Evolutionary conservation across 2,329 filamentous ascomycete genomes (phyloP), one percentile per base, ranked within the genome.

Genomic region (Fusarium dlaminii): DNA sequence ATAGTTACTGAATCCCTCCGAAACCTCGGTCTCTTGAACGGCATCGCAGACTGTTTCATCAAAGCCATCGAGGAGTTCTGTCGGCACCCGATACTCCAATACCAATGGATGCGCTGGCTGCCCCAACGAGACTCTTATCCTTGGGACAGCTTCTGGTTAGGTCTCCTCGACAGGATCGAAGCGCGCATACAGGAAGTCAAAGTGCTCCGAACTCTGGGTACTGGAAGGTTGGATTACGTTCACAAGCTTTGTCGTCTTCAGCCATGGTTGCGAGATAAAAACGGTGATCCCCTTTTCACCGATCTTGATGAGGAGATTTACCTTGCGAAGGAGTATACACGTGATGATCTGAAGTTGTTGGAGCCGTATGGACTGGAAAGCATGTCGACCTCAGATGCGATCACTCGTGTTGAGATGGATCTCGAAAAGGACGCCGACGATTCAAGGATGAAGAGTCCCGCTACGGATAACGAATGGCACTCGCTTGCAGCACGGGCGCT

Each of bases 91-190:
- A 76, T 69, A 1, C 77, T 87, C 6, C 80, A 78, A 45, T 87
- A 84, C 63, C 72, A 79, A 8, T 88, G 86, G 86, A 83, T 85
- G 81, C 77, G 79, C 56, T 88, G 83, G 67, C 77, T 88, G 5
- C 86, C 86, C 1, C 73, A 77, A 6, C 49, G 70, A 14, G 56
- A 71, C 1, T 61, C 65, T 3, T 70, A 76, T 8, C 70, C 74
- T 8, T 79, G 77, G 73, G 78, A 76, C 29, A n/a, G n/a, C 5
- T 78, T 81, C 37, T 83, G 81, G 79, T 52, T 4, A 1, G 42
- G 15, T 1, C 40, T 84, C 6, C 66, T 78, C 13, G 36, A 78
- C 9, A 68, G 66, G 8, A 80, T 84, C 20, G 58, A 69, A 22
- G 14, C 61, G 3, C 34, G 51, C 6, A 45, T 83, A 14, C 14